A percentile compares a stretch with the other conserved stretches of the same genome.
Conservation (phyloP, 2,329 filamentous ascomycete genomes). For the Cytospora mali region DNA sequence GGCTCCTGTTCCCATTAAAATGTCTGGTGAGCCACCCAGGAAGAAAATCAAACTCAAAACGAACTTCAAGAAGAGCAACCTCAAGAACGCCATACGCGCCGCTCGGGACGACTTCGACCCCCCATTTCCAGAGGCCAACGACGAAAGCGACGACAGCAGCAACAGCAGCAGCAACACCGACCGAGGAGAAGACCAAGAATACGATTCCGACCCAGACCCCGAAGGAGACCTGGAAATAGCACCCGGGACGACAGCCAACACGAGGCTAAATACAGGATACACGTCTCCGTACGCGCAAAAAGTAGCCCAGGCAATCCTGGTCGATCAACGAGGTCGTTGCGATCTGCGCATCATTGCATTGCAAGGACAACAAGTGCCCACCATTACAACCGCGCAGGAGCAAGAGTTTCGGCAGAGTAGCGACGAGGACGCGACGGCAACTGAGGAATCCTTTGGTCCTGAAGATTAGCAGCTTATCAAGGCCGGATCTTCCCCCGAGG, state of each 20-base stretch:
- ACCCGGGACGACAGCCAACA: not conserved
- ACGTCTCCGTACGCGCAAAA: not conserved
- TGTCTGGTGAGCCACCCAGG: not conserved
- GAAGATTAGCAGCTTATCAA: not conserved
- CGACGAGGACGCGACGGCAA: constrained; percentile 4
- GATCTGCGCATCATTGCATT: not conserved
- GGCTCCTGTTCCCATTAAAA: not conserved
- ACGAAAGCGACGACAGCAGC: not conserved
- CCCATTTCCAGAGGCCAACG: not conserved
- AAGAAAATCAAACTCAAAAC: constrained; percentile 2
- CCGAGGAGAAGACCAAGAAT: not conserved
- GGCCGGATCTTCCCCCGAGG: not conserved
- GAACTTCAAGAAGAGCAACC: not conserved
- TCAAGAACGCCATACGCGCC: not conserved
- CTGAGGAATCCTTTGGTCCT: not conserved
- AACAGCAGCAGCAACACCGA: not conserved
- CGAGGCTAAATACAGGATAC: not conserved
- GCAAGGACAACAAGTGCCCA: not conserved
- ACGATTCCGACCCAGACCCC: not conserved
- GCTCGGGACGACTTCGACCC: constrained; percentile 12
- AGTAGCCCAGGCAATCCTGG: not conserved
- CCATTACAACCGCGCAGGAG: not conserved
- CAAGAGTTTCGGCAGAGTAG: no score
- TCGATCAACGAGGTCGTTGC: not conserved
- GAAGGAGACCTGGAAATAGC: not conserved